phyloP scores from a whole-genome alignment of 2,329 filamentous ascomycete species.

The Xylaria sp. region DNA sequence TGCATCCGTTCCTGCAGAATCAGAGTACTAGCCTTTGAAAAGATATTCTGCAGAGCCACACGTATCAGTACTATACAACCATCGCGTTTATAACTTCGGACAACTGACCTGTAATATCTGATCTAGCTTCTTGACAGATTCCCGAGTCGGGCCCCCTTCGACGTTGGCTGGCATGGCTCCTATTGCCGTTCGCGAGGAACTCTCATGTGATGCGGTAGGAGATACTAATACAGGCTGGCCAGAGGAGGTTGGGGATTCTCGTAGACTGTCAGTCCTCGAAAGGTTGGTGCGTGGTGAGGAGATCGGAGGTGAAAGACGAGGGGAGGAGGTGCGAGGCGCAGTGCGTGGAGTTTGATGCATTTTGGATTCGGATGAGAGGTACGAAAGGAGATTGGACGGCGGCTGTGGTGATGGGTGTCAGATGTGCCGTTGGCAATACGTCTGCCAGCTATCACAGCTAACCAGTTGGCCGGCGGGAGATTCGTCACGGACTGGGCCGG shows the following conservation, averaged over 20 bases:
- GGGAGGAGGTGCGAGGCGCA: conserved; percentile 66
- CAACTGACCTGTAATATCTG: conserved; percentile 79
- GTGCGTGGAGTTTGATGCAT: conserved; percentile 92
- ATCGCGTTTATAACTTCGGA: not conserved
- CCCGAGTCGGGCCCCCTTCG: conserved; percentile 50
- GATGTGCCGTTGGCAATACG: not conserved
- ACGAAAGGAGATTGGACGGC: not conserved
- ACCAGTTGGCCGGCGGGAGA: conserved; percentile 2
- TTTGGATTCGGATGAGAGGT: conserved; percentile 25
- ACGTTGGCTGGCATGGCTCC: conserved; percentile 44
- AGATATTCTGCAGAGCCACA: conserved; percentile 65
- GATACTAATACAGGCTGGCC: conserved; percentile 42
- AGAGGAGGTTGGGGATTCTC: conserved; percentile 49
- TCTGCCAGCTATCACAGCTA: conserved; percentile 7
- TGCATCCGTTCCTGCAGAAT: conserved; percentile 76
- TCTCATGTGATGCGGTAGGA: conserved; percentile 38
- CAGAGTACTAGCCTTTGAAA: conserved; percentile 78
- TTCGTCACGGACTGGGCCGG: conserved; percentile 5
- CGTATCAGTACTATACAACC: conserved; percentile 2
- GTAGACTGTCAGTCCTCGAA: conserved; percentile 65
- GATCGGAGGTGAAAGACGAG: conserved; percentile 66
- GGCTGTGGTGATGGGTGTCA: conserved; percentile 3
- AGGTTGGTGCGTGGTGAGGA: conserved; percentile 68
- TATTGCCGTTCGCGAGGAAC: conserved; percentile 31
- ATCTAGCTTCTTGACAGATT: conserved; percentile 74